Percentiles rank a stretch among this genome's conserved stretches.
Evolutionary conservation across 768 basidiomycete genomes (phyloP).

Genomic region (Mrakia gelida): DNA sequence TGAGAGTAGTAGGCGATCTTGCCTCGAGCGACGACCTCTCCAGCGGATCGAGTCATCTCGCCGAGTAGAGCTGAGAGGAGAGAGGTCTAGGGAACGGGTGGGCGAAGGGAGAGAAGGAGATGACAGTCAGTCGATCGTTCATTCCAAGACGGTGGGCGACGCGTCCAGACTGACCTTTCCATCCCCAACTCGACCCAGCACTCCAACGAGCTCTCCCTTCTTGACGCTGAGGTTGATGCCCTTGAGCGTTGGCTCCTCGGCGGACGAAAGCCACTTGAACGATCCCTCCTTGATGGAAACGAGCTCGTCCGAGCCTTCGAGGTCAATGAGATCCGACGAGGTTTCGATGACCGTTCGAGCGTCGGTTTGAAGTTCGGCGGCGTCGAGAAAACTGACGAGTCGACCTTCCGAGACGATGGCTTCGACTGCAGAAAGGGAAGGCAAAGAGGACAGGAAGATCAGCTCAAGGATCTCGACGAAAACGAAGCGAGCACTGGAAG

Average conservation of each 20-base stretch:
- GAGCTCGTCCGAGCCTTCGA: constrained; percentile 50
- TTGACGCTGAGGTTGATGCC: constrained; percentile 69
- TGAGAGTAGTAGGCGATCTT: constrained; percentile 79
- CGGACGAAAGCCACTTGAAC: constrained; percentile 69
- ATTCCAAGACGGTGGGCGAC: too few relatives aligned
- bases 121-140: too few relatives aligned
- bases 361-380: constrained; percentile 74
- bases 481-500: too few relatives aligned
- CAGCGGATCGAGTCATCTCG: constrained; percentile 74
- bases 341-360: constrained; percentile 53
- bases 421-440: too few relatives aligned
- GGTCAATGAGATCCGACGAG: background rate
- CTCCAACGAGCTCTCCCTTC: constrained; percentile 78
- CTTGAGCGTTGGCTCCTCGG: constrained; percentile 59
- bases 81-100: constrained; percentile 55
- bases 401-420: constrained; percentile 77
- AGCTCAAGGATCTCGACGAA: too few relatives aligned
- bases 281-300: constrained; percentile 69
- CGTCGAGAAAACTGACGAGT: constrained; percentile 66
- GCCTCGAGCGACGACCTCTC: constrained; percentile 64
- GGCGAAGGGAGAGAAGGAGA: background rate
- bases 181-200: constrained; percentile 83
- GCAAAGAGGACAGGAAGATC: too few relatives aligned
- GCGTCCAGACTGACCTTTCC: constrained; percentile 64
- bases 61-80: constrained; percentile 76